Percentiles rank a stretch among this genome's conserved stretches.
These are phyloP conservation scores for Annona squamosa DNA, from an alignment of 164 flowering plant genomes.

Conservation along the genomic window DNA sequence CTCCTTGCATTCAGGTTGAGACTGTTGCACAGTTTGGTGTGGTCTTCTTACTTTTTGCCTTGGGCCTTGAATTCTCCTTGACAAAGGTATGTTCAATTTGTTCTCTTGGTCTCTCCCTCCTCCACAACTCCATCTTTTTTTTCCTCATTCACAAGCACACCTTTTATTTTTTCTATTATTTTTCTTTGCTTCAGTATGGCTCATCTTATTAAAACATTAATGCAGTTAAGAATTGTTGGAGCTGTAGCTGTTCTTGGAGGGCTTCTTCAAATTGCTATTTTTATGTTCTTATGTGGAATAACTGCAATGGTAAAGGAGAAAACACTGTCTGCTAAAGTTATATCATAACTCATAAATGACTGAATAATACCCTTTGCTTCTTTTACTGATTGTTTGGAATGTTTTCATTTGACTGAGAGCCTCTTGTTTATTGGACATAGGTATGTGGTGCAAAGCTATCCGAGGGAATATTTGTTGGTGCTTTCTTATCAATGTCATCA, in stretches of 20 bases:
- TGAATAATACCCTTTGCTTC: background rate
- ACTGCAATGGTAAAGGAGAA: conserved; percentile 55
- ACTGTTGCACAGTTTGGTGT: conserved; percentile 99
- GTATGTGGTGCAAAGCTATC: conserved; percentile 86
- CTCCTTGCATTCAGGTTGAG: conserved; percentile 65
- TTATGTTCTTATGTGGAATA: conserved; percentile 66
- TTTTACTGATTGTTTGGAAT: conserved; percentile 3
- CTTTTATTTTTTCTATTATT: background rate
- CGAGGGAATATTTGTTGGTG: conserved; percentile 88
- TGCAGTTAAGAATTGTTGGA: conserved; percentile 92
- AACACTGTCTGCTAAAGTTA: background rate
- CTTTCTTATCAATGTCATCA: conserved; percentile 95
- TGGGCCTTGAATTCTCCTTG: conserved; percentile 93
- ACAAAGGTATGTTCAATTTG: conserved; percentile 49
- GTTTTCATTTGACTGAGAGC: conserved; percentile 5
- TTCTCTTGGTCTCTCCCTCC: background rate
- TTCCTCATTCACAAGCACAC: too few relatives aligned
- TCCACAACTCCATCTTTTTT: too few relatives aligned
- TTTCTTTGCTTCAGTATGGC: background rate
- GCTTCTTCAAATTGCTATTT: conserved; percentile 67
- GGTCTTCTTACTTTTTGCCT: conserved; percentile 93
- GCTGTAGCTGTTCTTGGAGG: conserved; percentile 97
- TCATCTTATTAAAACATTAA: background rate
- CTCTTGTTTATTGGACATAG: conserved; percentile 31
- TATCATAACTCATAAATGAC: background rate